Base-by-base conservation (phyloP, 768 basidiomycete species). In the Russula foetens region DNA sequence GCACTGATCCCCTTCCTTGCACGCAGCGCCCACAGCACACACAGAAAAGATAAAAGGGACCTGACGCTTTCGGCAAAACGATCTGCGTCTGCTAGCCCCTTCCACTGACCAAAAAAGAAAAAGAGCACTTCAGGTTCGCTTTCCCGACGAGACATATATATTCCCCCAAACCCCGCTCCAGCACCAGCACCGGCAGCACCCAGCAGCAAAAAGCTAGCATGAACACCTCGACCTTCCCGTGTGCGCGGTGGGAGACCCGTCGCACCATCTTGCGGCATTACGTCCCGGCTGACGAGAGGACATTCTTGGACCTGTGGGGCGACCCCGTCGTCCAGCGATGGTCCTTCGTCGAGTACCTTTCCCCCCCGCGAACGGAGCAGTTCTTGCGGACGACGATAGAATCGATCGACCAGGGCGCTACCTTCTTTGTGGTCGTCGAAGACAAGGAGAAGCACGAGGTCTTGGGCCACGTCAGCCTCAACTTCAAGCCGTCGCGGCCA, bases 401-500 rank as follows among this genome's bases (percentile, higher is more conserved):
- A 46, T 49, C 26, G 47, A 41, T 47, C 26, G 41, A 26, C n/a
- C 50, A 24, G 7, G 56, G 47, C 31, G 39, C 50, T 15, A 14
- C 66, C 35, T 68, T 77, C 55, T 64, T 66, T 44, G 61, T 59
- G 15, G 62, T 76, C 56, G 58, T 75, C 61, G 68, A 67, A 24
- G 63, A 66, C 24, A 70, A 69, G 43, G 68, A 66, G 44, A 69
- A 68, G 21, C 66, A 61, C 54, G 71, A 66, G 44, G 73, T 75
- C 59, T 57, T 76, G 33, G 75, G 76, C 23, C 67, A 71, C 15
- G 65, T 72, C 41, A 66, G 67, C 44, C 33, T 76, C 24, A 66
- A 62, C 51, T 66, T 70, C 7, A 62, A 51, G 23, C 63, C 70
- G 24, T 67, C 69, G 23, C 63, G 69, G 24, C 68, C 69, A 7